A percentile compares a stretch with the other conserved stretches of the same genome.
phyloP scores from a whole-genome alignment of 1,284 basidiomycete species.

The Anthracocystis walkeri region DNA sequence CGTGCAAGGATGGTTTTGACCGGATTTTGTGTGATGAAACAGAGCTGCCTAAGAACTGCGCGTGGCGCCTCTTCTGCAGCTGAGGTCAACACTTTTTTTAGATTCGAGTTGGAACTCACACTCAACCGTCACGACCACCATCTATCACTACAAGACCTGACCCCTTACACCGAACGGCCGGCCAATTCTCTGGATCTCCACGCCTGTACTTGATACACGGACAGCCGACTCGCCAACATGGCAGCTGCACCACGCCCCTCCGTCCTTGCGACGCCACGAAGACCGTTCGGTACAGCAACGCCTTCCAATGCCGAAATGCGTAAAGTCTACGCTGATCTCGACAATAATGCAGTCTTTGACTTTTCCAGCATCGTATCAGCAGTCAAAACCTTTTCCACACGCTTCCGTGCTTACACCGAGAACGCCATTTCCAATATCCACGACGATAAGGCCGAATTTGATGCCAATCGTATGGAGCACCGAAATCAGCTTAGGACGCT shows the following conservation, averaged over 20 bases:
- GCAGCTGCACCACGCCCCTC: constrained; percentile 35
- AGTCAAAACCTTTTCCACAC: constrained; percentile 47
- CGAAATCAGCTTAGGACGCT: constrained; percentile 48
- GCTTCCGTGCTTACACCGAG: constrained; percentile 58
- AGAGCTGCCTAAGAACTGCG: not conserved
- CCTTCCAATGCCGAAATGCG: constrained; percentile 50
- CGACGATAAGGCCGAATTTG: constrained; percentile 54
- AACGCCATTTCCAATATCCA: constrained; percentile 56
- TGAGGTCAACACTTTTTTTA: constrained; percentile 24
- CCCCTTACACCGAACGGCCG: not conserved
- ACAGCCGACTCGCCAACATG: constrained; percentile 10
- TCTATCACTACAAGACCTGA: not conserved
- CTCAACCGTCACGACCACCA: not conserved
- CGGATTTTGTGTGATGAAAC: not conserved
- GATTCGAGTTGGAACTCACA: not conserved
- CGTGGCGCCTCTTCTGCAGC: constrained; percentile 21
- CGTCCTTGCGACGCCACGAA: constrained; percentile 44
- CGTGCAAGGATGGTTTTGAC: constrained; percentile 14
- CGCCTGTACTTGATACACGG: too few relatives aligned
- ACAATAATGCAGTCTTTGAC: constrained; percentile 57
- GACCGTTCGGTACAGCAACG: constrained; percentile 33
- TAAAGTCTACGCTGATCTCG: constrained; percentile 46
- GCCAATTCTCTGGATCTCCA: not conserved
- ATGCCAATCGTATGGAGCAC: constrained; percentile 51
- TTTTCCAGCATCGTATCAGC: constrained; percentile 53